A percentile compares a stretch with the other conserved stretches of the same genome.
These are phyloP conservation scores for Cytospora chrysosperma DNA, from an alignment of 2,329 filamentous ascomycete species.

Conservation along the genomic window DNA sequence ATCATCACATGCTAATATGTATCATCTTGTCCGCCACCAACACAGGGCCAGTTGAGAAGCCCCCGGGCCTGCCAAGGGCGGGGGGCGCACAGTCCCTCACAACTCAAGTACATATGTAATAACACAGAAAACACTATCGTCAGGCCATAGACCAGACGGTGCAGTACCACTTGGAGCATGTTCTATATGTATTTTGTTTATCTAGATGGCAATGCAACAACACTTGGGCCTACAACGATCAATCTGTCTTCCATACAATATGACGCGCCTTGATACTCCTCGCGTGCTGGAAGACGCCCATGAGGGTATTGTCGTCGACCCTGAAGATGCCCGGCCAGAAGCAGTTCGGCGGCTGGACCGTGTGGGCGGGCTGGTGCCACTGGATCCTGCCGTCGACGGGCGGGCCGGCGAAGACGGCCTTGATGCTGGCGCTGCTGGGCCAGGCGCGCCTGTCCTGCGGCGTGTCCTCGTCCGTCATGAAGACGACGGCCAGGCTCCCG, in stretches of 20 bases:
- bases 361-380: slow-evolving; percentile 14
- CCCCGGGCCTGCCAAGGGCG: no score
- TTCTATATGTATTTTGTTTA: no score
- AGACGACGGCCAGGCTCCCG: slow-evolving; percentile 41
- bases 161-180: no score
- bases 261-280: slow-evolving; percentile 12
- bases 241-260: not conserved
- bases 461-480: slow-evolving; percentile 48
- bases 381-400: slow-evolving; percentile 21
- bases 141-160: no score
- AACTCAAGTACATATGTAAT: no score
- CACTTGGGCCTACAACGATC: not conserved
- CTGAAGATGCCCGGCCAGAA: slow-evolving; percentile 23
- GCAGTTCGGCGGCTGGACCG: slow-evolving; percentile 3
- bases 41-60: no score
- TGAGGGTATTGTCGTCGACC: slow-evolving; percentile 12
- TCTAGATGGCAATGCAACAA: not conserved
- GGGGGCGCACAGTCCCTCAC: no score
- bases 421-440: slow-evolving; percentile 42
- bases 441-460: slow-evolving; percentile 32
- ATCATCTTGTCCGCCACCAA: no score
- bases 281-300: slow-evolving; percentile 19
- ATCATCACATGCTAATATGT: no score
- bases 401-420: slow-evolving; percentile 36
- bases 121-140: no score